Base-by-base conservation (phyloP, 306 rosid genomes). In the Acacia confusa region DNA sequence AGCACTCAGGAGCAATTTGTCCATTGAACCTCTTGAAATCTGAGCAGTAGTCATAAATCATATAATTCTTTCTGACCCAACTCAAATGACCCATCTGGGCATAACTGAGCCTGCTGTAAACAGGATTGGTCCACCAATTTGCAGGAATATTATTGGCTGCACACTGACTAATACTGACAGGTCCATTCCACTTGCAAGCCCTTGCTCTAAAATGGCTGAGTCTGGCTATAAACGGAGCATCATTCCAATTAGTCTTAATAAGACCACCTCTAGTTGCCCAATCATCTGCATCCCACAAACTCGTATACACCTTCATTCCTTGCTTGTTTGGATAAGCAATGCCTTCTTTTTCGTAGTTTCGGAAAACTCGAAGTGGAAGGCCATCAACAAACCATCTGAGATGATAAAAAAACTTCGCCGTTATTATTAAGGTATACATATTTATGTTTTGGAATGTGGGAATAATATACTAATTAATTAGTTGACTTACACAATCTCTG, bases 241-340 rank as follows among this genome's bases (percentile, higher is more conserved):
- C 6, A 19, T 17, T 80, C 97, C 97, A 92, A 47, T 92, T 77
- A n/a, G 84, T 87, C 87, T 94, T 90, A 10, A 66, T 90, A 36
- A 87, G 82, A 15, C 97, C 97, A 19, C 98, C 98, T 82, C 89
- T 85, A 1, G 97, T 94, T 60, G 97, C 97, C 98, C 97, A 90
- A 61, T 88, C 75, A 80, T 92, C 95, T 19, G 92, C 97, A 78
- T 94, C 83, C 93, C 94, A 92, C 70, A 94, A 78, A 81, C 91
- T 94, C 40, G 94, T 74, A 64, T 92, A 84, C 52, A 82, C 91
- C 68, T 20, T 85, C 97, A 94, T 92, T 60, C 97, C 98, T 84
- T 92, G 95, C 83, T 85, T 78, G 89, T 77, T 92, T 20, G 97
- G 98, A 84, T 83, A 94, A 47, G 81, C 82, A 72, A 92, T 88